phyloP scores from a whole-genome alignment of 108 stramenopile species.

The Skeletonema marinoi region DNA sequence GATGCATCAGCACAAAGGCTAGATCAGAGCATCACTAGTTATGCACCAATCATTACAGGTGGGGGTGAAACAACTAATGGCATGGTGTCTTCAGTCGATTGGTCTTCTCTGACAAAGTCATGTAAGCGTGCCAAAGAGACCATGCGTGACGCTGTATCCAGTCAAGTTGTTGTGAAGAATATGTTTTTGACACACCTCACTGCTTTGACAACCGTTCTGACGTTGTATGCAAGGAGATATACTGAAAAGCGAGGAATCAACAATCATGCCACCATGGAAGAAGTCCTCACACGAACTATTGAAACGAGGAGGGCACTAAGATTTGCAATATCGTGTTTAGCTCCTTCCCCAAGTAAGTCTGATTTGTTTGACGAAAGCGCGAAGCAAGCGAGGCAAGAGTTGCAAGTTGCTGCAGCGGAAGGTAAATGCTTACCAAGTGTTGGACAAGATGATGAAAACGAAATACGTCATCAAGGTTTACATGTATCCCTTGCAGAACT shows the following conservation, averaged over 20 bases:
- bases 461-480: conserved; percentile 13
- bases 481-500: conserved; percentile 32
- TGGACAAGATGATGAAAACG: not conserved
- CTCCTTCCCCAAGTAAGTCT: conserved; percentile 2
- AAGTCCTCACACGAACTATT: conserved; percentile 15
- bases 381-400: conserved; percentile 24
- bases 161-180: conserved; percentile 33
- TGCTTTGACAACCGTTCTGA: conserved; percentile 12
- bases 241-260: not conserved
- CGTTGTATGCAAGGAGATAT: conserved; percentile 10
- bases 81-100: conserved; percentile 36
- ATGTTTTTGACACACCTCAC: conserved; percentile 37
- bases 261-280: not conserved
- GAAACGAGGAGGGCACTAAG: conserved; percentile 33
- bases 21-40: not conserved
- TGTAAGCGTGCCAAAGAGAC: conserved; percentile 42
- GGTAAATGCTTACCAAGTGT: not conserved
- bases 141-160: conserved; percentile 31
- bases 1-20: no score
- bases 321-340: conserved; percentile 34
- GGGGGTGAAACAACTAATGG: not conserved
- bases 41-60: not conserved
- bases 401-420: conserved; percentile 30
- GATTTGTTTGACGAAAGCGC: conserved; percentile 21
- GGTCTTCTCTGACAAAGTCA: conserved; percentile 38